Evolutionary conservation across 768 basidiomycete genomes (phyloP), one percentile per base, ranked within the genome.

Genomic region (Phanerochaete sordida): DNA sequence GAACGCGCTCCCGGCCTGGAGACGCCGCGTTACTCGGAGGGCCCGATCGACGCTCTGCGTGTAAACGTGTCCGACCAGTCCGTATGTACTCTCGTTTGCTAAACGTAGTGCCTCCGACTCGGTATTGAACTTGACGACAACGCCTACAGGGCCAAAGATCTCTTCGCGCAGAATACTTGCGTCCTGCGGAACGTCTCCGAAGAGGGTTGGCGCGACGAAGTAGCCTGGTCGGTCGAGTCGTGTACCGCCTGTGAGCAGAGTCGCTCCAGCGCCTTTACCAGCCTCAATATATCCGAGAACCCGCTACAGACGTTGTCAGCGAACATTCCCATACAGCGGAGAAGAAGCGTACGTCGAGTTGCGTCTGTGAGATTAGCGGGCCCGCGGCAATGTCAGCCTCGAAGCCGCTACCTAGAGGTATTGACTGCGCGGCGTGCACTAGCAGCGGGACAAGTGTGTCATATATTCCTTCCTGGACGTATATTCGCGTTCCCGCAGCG

Each of bases 61-160:
- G 75, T 79, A 81, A 50, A 84, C 76, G 21, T 77, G 78, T 13
- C 79, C 77, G 33, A 78, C 78, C 33, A 81, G 74, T 62, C 80
- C 81, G 71, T 80, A 79, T 58, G 68, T 61, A 13, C 75, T 75
- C 65, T 81, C 76, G 73, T 84, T 84, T 56, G 79, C 81, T 45
- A 59, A 51, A 16, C 60, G 51, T 27, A 69, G 51, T 27, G 62
- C 64, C 44, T 69, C 68, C 27, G 72, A 73, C 62, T 77, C 79
- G 58, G 83, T 79, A 66, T 85, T 81, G 76, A 93, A 93, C 69
- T 85, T 86, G 76, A 87, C 81, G 31, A 94, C 74, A 23, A 86
- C 88, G 56, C 83, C 84, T 39, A 91, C 88, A 5, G 91, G 90
- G 2, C 90, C 90, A 64, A 92, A 92, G 62, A 92, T 91, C 72